Base-by-base conservation (phyloP, 116 monocot genomes). In the Trichopus zeylanicus region DNA sequence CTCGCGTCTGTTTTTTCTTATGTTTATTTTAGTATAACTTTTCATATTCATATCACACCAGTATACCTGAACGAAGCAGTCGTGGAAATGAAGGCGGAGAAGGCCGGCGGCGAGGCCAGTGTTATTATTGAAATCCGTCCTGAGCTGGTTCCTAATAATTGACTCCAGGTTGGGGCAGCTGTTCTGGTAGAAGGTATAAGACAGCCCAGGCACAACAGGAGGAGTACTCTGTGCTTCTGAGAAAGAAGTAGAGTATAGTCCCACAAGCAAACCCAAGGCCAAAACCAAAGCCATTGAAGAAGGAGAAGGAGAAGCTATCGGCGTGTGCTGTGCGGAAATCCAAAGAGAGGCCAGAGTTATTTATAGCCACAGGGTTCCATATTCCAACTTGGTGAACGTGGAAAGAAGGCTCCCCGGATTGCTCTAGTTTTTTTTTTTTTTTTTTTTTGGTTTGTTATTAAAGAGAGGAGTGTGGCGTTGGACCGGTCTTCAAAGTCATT, bases 51-150 rank as follows among this genome's bases (percentile, higher is more conserved):
- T n/a, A n/a, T n/a, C n/a, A n/a, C n/a, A n/a, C n/a, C n/a, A n/a
- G n/a, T n/a, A 11, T 15, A 51, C 68, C 68, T 68, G 68, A 16
- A 75, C 75, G 26, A 81, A 81, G 60, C 81, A 81, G 46, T 80
- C 80, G 28, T 80, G 80, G 57, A 80, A 80, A 6, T 67, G 72
- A 15, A 77, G 62, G 3, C 77, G 48, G 46, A 83, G 67, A 29
- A 83, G 68, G 11, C 32, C 68, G 22, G 68, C 68, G 29, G 68
- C 59, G 25, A 68, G 68, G 59, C 68, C 59, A 24, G 19, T 51
- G 59, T 68, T n/a, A 3, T 0, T 23, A 1, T 37, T 13, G 29
- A 68, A 59, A 19, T 32, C 60, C 16, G 31, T 13, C 10, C 18
- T 60, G 18, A 68, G 68, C 4, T 68, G 49, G 22, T 51, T 60